Conservation (phyloP, 805 yeast genomes). For the Saccharomycopsis malanga region DNA sequence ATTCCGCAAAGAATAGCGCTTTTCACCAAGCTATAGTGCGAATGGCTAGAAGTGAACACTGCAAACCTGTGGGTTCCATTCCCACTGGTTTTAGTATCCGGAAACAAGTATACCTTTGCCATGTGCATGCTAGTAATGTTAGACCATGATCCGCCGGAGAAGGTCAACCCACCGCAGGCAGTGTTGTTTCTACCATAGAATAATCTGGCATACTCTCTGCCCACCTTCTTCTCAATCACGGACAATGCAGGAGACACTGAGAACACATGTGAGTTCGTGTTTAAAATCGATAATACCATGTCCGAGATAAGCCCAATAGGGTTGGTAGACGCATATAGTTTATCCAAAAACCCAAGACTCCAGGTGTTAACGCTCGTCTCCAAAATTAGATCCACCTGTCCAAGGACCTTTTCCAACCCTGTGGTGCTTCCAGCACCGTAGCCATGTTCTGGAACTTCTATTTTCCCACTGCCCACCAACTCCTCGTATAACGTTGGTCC, state of each 20-base stretch:
- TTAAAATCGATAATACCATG: constrained; percentile 55
- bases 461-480: not conserved
- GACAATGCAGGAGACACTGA: constrained; percentile 80
- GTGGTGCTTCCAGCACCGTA: not conserved
- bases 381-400: constrained; percentile 31
- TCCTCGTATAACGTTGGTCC: not conserved
- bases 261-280: constrained; percentile 81
- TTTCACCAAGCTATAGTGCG: constrained; percentile 76
- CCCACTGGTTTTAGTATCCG: constrained; percentile 63
- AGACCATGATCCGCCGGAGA: constrained; percentile 85
- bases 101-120: constrained; percentile 60
- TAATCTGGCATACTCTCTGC: constrained; percentile 57
- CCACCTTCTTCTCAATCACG: constrained; percentile 62
- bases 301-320: constrained; percentile 79
- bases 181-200: constrained; percentile 35
- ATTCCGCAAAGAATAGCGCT: constrained; percentile 72
- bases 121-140: constrained; percentile 72
- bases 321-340: constrained; percentile 77
- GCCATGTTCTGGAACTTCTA: not conserved
- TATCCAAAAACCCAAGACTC: constrained; percentile 82
- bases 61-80: constrained; percentile 52
- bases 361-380: constrained; percentile 73
- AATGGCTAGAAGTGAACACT: constrained; percentile 60
- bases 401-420: constrained; percentile 3
- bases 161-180: constrained; percentile 72